Conservation (phyloP, 306 rosid genomes). For the Trifolium repens region DNA sequence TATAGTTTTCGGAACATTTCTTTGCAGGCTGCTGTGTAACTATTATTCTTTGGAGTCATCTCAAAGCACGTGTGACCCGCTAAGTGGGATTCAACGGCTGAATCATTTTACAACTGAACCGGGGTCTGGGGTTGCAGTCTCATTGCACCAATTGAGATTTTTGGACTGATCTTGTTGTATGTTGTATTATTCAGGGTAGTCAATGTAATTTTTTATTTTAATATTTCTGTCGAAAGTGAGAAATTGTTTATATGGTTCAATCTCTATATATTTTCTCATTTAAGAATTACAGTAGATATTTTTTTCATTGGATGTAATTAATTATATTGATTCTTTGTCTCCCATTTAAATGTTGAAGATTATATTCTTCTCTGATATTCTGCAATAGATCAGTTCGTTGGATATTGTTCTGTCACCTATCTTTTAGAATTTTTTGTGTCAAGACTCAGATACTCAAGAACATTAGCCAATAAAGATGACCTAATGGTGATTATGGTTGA, state of each 20-base stretch:
- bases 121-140: conserved; percentile 1
- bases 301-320: conserved; percentile 11
- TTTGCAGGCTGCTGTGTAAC: conserved; percentile 26
- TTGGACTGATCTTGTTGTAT: conserved; percentile 34
- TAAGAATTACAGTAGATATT: neutral
- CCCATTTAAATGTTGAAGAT: conserved; percentile 22
- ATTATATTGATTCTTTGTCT: conserved; percentile 19
- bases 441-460: neutral
- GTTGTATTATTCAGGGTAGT: conserved; percentile 28
- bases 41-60: conserved; percentile 25
- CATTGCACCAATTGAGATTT: conserved; percentile 20
- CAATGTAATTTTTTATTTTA: conserved; percentile 20
- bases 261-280: conserved; percentile 9
- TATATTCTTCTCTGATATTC: conserved; percentile 18
- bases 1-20: conserved; percentile 30
- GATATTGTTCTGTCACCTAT: neutral
- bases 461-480: neutral
- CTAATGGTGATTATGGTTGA: conserved; percentile 14
- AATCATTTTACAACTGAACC: conserved; percentile 25
- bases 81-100: conserved; percentile 25
- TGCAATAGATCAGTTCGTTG: neutral
- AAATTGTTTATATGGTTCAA: conserved; percentile 31
- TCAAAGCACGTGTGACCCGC: conserved; percentile 11
- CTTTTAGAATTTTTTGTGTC: neutral
- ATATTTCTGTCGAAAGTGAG: conserved; percentile 1